phyloP scores from a whole-genome alignment of 106 monocot genomes.

The Xerophyta viscosa region DNA sequence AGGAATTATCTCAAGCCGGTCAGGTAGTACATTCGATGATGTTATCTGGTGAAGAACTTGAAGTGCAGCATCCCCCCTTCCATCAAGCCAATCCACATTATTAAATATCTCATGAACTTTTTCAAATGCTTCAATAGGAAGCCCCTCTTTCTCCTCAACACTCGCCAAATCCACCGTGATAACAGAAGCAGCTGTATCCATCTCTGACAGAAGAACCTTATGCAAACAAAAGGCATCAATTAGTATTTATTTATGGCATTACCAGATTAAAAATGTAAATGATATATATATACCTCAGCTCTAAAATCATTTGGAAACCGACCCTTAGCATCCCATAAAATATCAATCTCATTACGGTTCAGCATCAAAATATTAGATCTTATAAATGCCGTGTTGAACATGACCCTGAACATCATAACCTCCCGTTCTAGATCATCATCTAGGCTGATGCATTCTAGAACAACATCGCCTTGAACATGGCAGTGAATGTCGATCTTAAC shows the following conservation, averaged over 20 bases:
- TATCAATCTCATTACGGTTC: constrained; percentile 88
- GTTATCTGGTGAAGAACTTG: constrained; percentile 38
- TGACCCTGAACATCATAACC: constrained; percentile 88
- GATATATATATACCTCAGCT: constrained; percentile 58
- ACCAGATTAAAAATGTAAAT: constrained; percentile 1
- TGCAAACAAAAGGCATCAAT: constrained; percentile 14
- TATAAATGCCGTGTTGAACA: constrained; percentile 98
- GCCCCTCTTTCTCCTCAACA: constrained; percentile 69
- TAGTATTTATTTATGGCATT: not conserved
- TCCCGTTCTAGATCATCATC: constrained; percentile 70
- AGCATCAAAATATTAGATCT: constrained; percentile 95
- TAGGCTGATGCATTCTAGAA: constrained; percentile 85
- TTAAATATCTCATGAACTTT: constrained; percentile 89
- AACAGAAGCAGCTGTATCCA: constrained; percentile 42
- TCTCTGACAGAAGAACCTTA: constrained; percentile 89
- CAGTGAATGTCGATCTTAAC: constrained; percentile 89
- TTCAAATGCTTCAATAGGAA: constrained; percentile 80
- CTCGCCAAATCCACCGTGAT: constrained; percentile 30
- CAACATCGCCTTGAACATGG: constrained; percentile 90
- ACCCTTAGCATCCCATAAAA: constrained; percentile 86
- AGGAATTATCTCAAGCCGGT: constrained; percentile 20
- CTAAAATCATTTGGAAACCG: constrained; percentile 76
- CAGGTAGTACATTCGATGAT: constrained; percentile 21
- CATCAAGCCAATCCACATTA: constrained; percentile 59
- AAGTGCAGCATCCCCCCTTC: constrained; percentile 43